phyloP scores from a whole-genome alignment of 768 basidiomycete species.

The Psilocybe subaeruginosa region DNA sequence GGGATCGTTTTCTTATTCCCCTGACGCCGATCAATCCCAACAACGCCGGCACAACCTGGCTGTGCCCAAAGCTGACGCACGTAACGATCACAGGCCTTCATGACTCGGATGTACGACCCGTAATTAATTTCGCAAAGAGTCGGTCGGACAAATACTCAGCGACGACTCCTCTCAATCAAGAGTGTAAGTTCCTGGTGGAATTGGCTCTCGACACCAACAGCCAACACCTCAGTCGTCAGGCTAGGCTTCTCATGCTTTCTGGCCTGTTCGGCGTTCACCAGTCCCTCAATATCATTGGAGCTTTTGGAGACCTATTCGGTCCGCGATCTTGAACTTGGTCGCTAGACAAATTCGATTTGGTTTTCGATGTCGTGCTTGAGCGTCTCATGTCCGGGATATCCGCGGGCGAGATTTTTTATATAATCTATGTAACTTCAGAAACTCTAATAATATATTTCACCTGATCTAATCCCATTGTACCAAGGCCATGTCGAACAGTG shows the following conservation, averaged over 20 bases:
- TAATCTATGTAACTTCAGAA: too few relatives aligned
- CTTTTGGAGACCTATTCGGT: constrained; percentile 9
- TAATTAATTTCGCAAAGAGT: constrained; percentile 17
- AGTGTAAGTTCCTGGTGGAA: constrained; percentile 7
- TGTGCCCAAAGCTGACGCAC: constrained; percentile 17
- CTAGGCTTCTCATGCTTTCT: constrained; percentile 11
- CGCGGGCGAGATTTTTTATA: background rate
- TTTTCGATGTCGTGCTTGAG: background rate
- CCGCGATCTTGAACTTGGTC: background rate
- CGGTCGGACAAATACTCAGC: background rate
- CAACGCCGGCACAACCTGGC: constrained; percentile 3
- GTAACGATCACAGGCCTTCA: constrained; percentile 14
- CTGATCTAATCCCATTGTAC: background rate
- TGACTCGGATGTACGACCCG: constrained; percentile 17
- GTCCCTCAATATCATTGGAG: constrained; percentile 5
- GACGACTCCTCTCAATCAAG: background rate
- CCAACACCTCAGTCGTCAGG: constrained; percentile 8
- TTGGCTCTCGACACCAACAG: constrained; percentile 11
- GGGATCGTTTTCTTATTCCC: constrained; percentile 15
- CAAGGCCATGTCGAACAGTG: too few relatives aligned
- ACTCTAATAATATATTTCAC: background rate
- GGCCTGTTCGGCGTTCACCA: constrained; percentile 6
- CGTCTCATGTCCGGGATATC: background rate
- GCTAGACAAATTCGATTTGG: background rate
- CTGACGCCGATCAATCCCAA: constrained; percentile 10